These are phyloP conservation scores for Entoloma clypeatum DNA, from an alignment of 1,284 basidiomycete species.

Conservation along the genomic window DNA sequence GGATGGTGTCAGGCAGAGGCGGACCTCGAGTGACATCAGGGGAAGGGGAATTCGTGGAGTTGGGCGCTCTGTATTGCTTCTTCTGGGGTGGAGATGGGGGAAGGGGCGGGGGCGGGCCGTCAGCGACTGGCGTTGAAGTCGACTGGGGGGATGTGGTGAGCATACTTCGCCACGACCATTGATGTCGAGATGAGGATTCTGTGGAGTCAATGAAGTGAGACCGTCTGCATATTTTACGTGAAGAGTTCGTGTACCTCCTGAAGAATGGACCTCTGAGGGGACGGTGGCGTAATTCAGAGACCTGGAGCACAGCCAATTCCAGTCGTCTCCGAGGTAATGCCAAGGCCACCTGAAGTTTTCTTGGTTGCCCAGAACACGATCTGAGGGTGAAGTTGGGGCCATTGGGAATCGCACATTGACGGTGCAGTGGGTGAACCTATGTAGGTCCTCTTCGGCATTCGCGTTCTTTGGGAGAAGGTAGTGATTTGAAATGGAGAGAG, in stretches of 20 bases:
- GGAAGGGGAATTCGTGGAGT: constrained; percentile 14
- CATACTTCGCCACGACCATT: constrained; percentile 24
- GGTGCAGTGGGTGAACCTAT: constrained; percentile 4
- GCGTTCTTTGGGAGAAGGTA: constrained; percentile 40
- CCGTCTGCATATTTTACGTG: constrained; percentile 8
- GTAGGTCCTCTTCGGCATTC: constrained; percentile 15
- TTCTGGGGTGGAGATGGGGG: constrained; percentile 11
- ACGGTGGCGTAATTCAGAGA: too few species aligned
- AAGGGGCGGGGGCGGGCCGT: constrained; percentile 18
- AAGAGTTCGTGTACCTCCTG: too few species aligned
- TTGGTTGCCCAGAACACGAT: too few species aligned
- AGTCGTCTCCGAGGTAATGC: too few species aligned
- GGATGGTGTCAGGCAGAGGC: constrained; percentile 51
- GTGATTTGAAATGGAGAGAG: constrained; percentile 62
- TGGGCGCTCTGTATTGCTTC: constrained; percentile 13
- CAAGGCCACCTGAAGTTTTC: too few species aligned
- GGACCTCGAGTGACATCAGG: constrained; percentile 19
- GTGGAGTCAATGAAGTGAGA: constrained; percentile 21
- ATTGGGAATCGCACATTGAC: background rate
- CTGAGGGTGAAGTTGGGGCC: too few species aligned
- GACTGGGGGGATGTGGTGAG: constrained; percentile 18
- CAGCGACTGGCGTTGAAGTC: constrained; percentile 8
- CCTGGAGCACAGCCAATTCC: too few species aligned
- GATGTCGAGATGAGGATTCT: too few species aligned
- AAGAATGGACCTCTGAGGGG: too few species aligned